Base-by-base conservation (phyloP, 306 rosid species). In the Prunus salicina region DNA sequence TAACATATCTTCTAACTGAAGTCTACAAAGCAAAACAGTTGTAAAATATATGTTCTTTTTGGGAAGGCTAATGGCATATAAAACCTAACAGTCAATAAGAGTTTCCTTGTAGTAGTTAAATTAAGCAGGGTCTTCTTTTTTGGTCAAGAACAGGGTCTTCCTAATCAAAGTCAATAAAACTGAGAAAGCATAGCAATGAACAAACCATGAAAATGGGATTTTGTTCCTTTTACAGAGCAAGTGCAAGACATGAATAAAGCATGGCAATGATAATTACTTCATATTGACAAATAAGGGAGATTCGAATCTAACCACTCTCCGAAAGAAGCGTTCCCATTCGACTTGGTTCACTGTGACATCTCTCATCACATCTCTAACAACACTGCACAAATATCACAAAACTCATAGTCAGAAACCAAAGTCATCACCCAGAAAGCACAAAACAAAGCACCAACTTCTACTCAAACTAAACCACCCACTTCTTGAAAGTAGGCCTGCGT, bases 341-440 rank as follows among this genome's bases (percentile, higher is more conserved):
- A 73, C 25, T 25, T 63, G 84, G 67, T 74, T 81, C 25, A 19
- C 8, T 19, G 3, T 19, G 8, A 64, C 52, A 14, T 51, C 50
- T 9, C 76, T 69, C 25, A 68, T 76, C 34, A 64, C 49, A 74
- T 78, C 73, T 34, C 68, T 51, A 72, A 80, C 64, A 76, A 73
- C 81, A 77, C 97, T 89, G 86, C 86, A 84, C 6, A 78, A 70
- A 58, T 38, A 70, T 13, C 47, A 62, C 51, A 75, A 66, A 83
- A 70, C 74, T 80, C 71, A 64, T 69, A 74, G 53, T 81, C 11
- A 71, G 41, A 78, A 47, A 64, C 52, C 25, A 25, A 56, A 46
- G 30, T 55, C 72, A 75, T 13, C 49, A 1, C n/a, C 67, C 12
- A 10, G 5, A 46, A 53, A 8, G 64, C 50, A 51, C 25, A 30